A percentile compares a stretch with the other conserved stretches of the same genome.
phyloP scores from a whole-genome alignment of 257 asterid genomes.

The Leptodermis oblonga region DNA sequence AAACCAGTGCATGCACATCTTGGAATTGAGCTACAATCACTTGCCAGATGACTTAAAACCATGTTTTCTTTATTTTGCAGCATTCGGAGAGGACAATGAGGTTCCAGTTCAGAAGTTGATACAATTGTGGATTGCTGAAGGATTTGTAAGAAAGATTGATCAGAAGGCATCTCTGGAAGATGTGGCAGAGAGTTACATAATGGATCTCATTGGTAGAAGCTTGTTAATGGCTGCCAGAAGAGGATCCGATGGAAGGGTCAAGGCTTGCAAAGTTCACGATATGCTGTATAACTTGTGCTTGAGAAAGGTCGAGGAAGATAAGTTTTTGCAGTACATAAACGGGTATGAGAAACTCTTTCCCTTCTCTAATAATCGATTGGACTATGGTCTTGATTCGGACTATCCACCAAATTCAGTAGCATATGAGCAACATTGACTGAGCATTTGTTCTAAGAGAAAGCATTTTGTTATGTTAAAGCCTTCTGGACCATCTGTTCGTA shows the following conservation, averaged over 20 bases:
- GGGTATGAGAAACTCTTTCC: neutral
- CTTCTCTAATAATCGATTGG: neutral
- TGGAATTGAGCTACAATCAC: conserved; percentile 13
- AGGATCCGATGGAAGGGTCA: conserved; percentile 4
- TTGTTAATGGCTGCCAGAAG: conserved; percentile 8
- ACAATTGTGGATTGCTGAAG: conserved; percentile 18
- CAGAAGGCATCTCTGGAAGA: neutral
- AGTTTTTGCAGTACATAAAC: neutral
- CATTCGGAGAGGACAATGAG: conserved; percentile 12
- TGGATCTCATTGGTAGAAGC: conserved; percentile 20
- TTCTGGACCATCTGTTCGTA: conserved; percentile 13
- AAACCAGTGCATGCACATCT: neutral
- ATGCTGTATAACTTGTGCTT: conserved; percentile 16
- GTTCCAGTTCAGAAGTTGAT: conserved; percentile 14
- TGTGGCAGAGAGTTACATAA: conserved; percentile 3
- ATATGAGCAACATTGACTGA: neutral
- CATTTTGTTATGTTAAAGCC: conserved; percentile 10
- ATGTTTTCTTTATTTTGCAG: conserved; percentile 20
- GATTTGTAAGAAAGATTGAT: conserved; percentile 5
- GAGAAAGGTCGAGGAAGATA: conserved; percentile 10
- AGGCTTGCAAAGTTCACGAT: conserved; percentile 23
- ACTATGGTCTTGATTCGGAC: conserved; percentile 2
- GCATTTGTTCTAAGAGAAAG: conserved; percentile 6
- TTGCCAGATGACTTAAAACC: conserved; percentile 14
- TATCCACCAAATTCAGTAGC: neutral